phyloP scores from a whole-genome alignment of 2,329 filamentous ascomycete genomes.

The Stemphylium vesicarium region DNA sequence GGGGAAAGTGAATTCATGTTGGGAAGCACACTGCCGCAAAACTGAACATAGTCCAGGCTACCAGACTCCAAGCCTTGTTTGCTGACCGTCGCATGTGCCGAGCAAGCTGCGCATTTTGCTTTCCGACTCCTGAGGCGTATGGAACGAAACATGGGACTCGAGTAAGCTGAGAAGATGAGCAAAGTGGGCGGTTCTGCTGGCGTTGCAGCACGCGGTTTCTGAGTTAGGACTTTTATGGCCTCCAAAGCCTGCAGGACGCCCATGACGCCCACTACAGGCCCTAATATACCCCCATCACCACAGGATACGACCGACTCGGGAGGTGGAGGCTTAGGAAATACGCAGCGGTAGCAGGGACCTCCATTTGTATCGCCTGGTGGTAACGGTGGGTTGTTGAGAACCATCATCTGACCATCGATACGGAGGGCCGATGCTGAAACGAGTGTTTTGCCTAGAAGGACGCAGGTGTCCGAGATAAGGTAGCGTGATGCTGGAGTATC shows the following conservation, averaged over 20 bases:
- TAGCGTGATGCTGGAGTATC: constrained; percentile 93
- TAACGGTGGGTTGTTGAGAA: constrained; percentile 80
- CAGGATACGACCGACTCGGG: constrained; percentile 83
- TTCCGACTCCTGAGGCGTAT: constrained; percentile 75
- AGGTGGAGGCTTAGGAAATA: constrained; percentile 88
- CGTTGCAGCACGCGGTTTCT: constrained; percentile 27
- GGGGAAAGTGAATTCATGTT: constrained; percentile 62
- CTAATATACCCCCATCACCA: constrained; percentile 90
- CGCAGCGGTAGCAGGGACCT: constrained; percentile 90
- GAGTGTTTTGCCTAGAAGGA: constrained; percentile 77
- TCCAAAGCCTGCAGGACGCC: constrained; percentile 91
- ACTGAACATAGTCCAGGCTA: constrained; percentile 81
- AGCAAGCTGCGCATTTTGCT: constrained; percentile 78
- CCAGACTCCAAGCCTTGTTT: constrained; percentile 67
- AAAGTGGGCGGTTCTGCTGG: constrained; percentile 48
- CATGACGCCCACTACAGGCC: constrained; percentile 92
- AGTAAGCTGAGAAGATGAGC: constrained; percentile 63
- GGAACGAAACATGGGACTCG: constrained; percentile 68
- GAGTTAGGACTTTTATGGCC: constrained; percentile 79
- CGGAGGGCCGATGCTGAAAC: constrained; percentile 89
- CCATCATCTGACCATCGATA: constrained; percentile 86
- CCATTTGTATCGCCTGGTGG: constrained; percentile 63
- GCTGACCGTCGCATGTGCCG: constrained; percentile 66
- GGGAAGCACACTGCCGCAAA: constrained; percentile 72
- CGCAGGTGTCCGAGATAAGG: constrained; percentile 87